Conservation (phyloP, 2,329 filamentous ascomycete species). For the Hypoxylon sp. region DNA sequence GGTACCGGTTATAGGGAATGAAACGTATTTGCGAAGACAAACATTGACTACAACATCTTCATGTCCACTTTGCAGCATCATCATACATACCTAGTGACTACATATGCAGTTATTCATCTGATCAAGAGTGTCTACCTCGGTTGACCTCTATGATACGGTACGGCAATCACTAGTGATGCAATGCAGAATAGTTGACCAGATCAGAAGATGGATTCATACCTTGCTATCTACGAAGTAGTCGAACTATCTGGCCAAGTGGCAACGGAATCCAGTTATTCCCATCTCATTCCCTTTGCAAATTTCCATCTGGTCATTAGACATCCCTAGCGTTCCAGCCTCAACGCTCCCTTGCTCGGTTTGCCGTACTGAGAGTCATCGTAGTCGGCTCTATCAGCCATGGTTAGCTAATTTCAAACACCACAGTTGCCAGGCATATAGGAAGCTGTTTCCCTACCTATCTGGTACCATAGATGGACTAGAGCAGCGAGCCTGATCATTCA, state of each 20-base stretch:
- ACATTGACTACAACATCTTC: conserved; percentile 7
- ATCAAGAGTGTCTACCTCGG: neutral
- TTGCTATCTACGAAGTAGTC: neutral
- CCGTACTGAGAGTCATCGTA: neutral
- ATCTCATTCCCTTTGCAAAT: neutral
- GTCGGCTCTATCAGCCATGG: neutral
- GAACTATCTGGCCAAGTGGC: neutral
- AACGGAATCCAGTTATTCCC: neutral
- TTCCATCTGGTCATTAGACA: neutral
- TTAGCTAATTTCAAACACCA: conserved; percentile 11
- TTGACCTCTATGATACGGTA: neutral
- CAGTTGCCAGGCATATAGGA: neutral
- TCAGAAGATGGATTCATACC: neutral
- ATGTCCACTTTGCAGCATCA: neutral
- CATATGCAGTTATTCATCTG: neutral
- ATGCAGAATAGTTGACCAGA: neutral
- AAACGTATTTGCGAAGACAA: conserved; percentile 47
- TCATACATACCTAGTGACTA: too few relatives aligned
- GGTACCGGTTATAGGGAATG: conserved; percentile 61
- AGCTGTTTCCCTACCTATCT: neutral
- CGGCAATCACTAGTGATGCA: neutral
- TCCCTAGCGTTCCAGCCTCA: neutral
- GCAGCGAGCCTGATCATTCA: too few relatives aligned
- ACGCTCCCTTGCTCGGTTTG: neutral
- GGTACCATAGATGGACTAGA: neutral